These are phyloP conservation scores for Withania somnifera DNA, from an alignment of 305 asterid genomes.

Conservation along the genomic window DNA sequence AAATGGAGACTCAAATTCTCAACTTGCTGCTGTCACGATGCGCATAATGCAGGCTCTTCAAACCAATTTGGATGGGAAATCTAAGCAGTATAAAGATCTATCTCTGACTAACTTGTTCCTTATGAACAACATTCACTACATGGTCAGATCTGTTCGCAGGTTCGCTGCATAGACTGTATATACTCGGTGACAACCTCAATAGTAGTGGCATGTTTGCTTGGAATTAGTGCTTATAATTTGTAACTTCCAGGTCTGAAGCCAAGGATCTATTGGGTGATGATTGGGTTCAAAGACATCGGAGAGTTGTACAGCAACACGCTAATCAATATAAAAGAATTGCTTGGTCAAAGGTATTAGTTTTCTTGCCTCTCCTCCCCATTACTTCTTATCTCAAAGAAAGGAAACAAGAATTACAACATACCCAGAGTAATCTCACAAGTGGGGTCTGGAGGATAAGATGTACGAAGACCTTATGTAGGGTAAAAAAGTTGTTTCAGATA, in stretches of 20 bases:
- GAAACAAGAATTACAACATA: too few species aligned
- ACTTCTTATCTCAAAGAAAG: not conserved
- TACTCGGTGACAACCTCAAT: not conserved
- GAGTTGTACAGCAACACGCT: conserved; percentile 96
- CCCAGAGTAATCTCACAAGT: too few species aligned
- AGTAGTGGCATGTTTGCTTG: not conserved
- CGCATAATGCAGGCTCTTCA: conserved; percentile 97
- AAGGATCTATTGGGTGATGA: conserved; percentile 97
- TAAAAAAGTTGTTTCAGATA: too few species aligned
- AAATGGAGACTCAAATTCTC: conserved; percentile 61
- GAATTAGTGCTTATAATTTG: conserved; percentile 4
- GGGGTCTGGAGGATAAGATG: too few species aligned
- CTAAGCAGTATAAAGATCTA: conserved; percentile 82
- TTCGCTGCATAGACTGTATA: conserved; percentile 11
- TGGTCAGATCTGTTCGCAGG: conserved; percentile 99
- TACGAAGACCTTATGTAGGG: too few species aligned
- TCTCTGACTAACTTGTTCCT: conserved; percentile 81
- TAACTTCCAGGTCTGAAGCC: conserved; percentile 79
- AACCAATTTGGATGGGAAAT: conserved; percentile 94
- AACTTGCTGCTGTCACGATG: conserved; percentile 84
- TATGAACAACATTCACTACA: conserved; percentile 96
- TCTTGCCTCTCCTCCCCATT: not conserved
- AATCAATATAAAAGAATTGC: conserved; percentile 92
- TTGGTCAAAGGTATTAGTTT: conserved; percentile 70
- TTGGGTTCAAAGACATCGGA: conserved; percentile 98